Conservation (phyloP, 1,284 basidiomycete genomes). For the Apiotrichum akiyoshidainum region DNA sequence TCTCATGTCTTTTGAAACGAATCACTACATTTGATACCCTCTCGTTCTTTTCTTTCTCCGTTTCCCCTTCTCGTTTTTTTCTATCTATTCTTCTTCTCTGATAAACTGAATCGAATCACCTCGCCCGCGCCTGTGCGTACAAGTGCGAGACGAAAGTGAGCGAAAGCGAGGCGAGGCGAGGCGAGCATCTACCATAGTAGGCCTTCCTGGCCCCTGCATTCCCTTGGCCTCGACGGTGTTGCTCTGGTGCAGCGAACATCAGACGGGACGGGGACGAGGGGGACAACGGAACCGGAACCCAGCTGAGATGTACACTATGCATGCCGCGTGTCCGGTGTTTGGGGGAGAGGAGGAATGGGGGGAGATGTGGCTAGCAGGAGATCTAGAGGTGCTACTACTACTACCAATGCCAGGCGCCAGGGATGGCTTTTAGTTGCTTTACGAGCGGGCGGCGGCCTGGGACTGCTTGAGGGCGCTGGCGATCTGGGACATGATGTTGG, state of each 20-base stretch:
- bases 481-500: slow-evolving; percentile 44
- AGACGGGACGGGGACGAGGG: not conserved
- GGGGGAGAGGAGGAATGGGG: not conserved
- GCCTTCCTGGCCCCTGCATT: no score
- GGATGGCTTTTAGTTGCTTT: not conserved
- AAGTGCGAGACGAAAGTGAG: not conserved
- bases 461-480: slow-evolving; percentile 42
- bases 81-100: not conserved
- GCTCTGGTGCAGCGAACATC: not conserved
- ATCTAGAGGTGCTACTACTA: not conserved
- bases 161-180: not conserved
- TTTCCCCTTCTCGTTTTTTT: not conserved
- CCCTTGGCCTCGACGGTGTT: not conserved
- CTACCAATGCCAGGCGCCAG: not conserved
- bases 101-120: not conserved
- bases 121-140: not conserved
- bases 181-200: not conserved
- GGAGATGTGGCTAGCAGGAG: not conserved
- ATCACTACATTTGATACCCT: slow-evolving; percentile 14
- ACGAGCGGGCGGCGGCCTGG: slow-evolving; percentile 10
- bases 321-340: slow-evolving; percentile 17
- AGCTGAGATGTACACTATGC: slow-evolving; percentile 26
- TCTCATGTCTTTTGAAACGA: slow-evolving; percentile 13
- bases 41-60: not conserved
- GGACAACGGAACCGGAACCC: not conserved